Percentiles rank a stretch among this genome's conserved stretches.
These are phyloP conservation scores for Scheffersomyces lignicola DNA, from an alignment of 1,139 yeast genomes.

Conservation along the genomic window DNA sequence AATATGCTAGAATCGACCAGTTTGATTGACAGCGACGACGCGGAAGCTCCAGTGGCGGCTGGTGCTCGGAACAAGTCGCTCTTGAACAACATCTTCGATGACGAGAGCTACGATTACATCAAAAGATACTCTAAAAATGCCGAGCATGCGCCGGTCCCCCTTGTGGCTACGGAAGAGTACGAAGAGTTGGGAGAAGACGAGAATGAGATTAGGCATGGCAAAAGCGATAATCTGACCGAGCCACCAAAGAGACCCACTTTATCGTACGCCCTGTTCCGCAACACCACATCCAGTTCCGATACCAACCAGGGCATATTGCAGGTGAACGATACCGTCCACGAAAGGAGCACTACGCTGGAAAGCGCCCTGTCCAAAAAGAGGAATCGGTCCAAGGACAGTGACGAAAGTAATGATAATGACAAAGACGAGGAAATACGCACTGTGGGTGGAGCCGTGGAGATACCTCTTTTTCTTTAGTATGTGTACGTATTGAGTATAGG, in stretches of 20 bases:
- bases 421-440: slow-evolving; percentile 20
- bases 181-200: not conserved
- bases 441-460: slow-evolving; percentile 42
- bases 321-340: slow-evolving; percentile 12
- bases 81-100: slow-evolving; percentile 21
- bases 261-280: slow-evolving; percentile 20
- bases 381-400: slow-evolving; percentile 3
- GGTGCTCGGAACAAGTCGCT: slow-evolving; percentile 1
- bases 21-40: slow-evolving; percentile 9
- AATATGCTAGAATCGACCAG: slow-evolving; percentile 50
- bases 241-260: slow-evolving; percentile 10
- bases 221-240: not conserved
- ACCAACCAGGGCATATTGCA: slow-evolving; percentile 7
- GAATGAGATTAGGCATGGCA: too few species aligned
- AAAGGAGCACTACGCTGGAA: slow-evolving; percentile 1
- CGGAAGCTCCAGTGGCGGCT: slow-evolving; percentile 6
- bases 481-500: too few species aligned
- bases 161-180: not conserved
- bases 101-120: slow-evolving; percentile 23
- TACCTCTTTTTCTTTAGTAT: slow-evolving; percentile 37
- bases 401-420: slow-evolving; percentile 7
- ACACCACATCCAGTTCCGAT: not conserved
- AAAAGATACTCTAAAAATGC: slow-evolving; percentile 14
- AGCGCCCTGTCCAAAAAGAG: not conserved
- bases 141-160: not conserved